A percentile compares a stretch with the other conserved stretches of the same genome.
Conservation (phyloP, 108 stramenopile species). For the Fistulifera solaris region DNA sequence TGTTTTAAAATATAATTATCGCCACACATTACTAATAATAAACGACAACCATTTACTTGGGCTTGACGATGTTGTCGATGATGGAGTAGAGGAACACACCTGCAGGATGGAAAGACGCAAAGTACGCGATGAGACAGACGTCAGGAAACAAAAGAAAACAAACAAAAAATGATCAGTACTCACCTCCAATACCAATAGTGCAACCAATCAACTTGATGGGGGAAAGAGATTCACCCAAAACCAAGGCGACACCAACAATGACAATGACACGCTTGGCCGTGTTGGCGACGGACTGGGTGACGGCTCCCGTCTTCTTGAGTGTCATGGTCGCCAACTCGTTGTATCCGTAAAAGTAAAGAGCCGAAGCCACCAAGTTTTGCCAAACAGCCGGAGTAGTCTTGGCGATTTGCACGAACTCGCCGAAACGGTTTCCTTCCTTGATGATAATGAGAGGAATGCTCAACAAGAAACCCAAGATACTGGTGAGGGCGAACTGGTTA, state of each 20-base stretch:
- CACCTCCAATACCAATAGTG: constrained; percentile 74
- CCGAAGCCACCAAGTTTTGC: constrained; percentile 80
- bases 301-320: constrained; percentile 89
- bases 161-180: too few relatives aligned
- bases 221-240: constrained; percentile 78
- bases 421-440: constrained; percentile 66
- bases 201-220: constrained; percentile 87
- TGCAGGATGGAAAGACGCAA: neutral
- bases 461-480: constrained; percentile 77
- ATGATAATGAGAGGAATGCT: constrained; percentile 61
- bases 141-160: too few relatives aligned
- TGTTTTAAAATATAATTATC: constrained; percentile 12
- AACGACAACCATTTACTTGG: constrained; percentile 12
- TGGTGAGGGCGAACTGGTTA: constrained; percentile 88
- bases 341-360: constrained; percentile 92
- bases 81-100: constrained; percentile 88
- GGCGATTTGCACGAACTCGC: constrained; percentile 66
- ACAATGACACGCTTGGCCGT: constrained; percentile 94
- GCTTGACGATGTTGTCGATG: constrained; percentile 62
- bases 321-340: constrained; percentile 93
- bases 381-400: constrained; percentile 76
- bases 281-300: constrained; percentile 92
- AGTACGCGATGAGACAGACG: too few relatives aligned
- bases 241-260: constrained; percentile 85
- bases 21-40: constrained; percentile 6